A percentile compares a stretch with the other conserved stretches of the same genome.
Conservation (phyloP, 169 alveolate species). For the Plasmodium vivax region DNA sequence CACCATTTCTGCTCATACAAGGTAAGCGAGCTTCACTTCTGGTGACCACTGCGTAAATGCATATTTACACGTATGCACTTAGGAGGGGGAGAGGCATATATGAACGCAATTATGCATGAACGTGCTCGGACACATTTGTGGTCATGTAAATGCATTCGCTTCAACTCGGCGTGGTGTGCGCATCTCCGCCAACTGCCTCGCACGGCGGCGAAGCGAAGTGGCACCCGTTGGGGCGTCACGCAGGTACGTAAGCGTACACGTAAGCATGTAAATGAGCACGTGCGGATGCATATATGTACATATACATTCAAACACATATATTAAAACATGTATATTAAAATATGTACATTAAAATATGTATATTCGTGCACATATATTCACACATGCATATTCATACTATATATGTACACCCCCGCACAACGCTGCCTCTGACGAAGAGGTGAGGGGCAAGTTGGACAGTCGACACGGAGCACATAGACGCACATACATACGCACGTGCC, state of each 20-base stretch:
- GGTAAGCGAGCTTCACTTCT: neutral
- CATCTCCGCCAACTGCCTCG: neutral
- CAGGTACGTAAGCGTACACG: neutral
- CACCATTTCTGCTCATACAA: neutral
- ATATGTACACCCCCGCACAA: neutral
- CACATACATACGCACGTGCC: neutral
- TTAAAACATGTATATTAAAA: no score
- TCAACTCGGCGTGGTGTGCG: neutral
- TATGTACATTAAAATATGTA: neutral
- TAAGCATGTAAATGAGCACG: neutral
- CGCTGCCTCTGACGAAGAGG: neutral
- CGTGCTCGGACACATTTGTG: neutral
- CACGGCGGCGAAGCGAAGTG: neutral
- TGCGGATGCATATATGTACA: neutral
- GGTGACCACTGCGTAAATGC: neutral
- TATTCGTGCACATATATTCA: neutral
- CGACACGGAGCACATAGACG: neutral
- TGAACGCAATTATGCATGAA: neutral
- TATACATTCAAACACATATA: no score
- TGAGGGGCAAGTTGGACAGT: neutral
- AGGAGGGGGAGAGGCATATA: neutral
- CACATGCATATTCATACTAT: neutral
- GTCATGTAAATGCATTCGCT: neutral
- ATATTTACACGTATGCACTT: neutral
- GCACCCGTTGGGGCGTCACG: neutral